Conservation (phyloP, 2,329 filamentous ascomycete genomes). For the Xylaria sp. region DNA sequence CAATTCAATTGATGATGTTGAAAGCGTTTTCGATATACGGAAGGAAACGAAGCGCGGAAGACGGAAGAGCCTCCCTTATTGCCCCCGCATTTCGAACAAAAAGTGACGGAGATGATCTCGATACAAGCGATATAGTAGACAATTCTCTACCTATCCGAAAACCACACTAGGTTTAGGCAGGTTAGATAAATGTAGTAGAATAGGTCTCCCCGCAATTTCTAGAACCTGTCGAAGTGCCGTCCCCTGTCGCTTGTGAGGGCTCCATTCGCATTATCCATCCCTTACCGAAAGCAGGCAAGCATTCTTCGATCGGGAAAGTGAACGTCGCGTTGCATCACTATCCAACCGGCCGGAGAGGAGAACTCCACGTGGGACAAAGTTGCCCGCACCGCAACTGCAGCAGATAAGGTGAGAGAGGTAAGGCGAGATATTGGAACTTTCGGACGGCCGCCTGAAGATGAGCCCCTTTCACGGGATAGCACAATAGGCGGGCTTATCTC, state of each 20-base stretch:
- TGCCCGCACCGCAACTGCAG: slow-evolving; percentile 1
- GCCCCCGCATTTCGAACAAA: not conserved
- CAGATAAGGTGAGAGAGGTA: not conserved
- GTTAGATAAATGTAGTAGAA: not conserved
- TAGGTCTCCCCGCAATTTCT: slow-evolving; percentile 19
- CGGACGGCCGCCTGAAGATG: not conserved
- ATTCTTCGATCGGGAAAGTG: slow-evolving; percentile 5
- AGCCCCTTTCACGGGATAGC: not conserved
- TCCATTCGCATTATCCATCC: slow-evolving; percentile 14
- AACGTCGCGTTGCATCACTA: slow-evolving; percentile 28
- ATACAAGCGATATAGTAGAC: not conserved
- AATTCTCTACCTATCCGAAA: not conserved
- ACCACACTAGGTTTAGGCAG: not conserved
- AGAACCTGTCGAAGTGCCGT: slow-evolving; percentile 31
- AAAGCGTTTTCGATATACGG: too few species aligned
- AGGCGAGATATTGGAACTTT: not conserved
- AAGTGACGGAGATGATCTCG: not conserved
- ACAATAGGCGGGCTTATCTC: not conserved
- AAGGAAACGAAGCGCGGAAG: not conserved
- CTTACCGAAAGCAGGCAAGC: slow-evolving; percentile 24
- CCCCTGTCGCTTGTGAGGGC: slow-evolving; percentile 29
- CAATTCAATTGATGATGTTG: too few species aligned
- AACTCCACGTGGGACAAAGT: slow-evolving; percentile 27
- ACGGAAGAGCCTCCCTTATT: slow-evolving; percentile 7
- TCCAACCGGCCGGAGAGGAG: slow-evolving; percentile 20